Evolutionary conservation across 106 monocot species (phyloP).

Genomic region (Acorus gramineus): DNA sequence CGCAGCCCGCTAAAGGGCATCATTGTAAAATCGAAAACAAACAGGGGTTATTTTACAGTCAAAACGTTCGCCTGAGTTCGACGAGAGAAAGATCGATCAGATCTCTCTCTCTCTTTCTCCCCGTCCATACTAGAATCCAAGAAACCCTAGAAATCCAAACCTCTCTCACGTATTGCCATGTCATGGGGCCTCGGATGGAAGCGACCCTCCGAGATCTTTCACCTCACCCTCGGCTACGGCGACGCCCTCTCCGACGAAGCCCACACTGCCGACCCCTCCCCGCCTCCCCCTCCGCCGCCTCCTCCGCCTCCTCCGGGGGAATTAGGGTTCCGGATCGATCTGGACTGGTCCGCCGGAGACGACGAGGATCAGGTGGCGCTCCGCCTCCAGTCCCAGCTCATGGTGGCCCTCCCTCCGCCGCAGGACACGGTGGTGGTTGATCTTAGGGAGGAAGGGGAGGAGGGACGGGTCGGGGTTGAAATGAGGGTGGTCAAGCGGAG

Average conservation of each 20-base stretch:
- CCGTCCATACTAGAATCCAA: no score
- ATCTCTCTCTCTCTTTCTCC: no score
- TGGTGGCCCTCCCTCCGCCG: constrained; percentile 74
- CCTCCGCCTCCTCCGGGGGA: constrained; percentile 9
- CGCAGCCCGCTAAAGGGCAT: no score
- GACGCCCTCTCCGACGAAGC: constrained; percentile 14
- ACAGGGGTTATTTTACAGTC: no score
- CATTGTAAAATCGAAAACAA: no score
- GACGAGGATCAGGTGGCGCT: constrained; percentile 96
- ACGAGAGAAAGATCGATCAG: no score
- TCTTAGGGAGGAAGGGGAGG: constrained; percentile 20
- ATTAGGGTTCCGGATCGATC: constrained; percentile 70
- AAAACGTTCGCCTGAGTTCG: no score
- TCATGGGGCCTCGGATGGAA: constrained; percentile 99
- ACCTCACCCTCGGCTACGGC: constrained; percentile 75
- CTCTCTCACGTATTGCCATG: constrained; percentile 20
- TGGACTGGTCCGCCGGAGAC: constrained; percentile 88
- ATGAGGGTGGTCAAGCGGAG: constrained; percentile 69
- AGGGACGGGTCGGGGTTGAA: constrained; percentile 28
- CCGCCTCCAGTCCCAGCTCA: constrained; percentile 90
- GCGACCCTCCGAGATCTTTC: constrained; percentile 82
- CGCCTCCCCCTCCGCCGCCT: constrained; percentile 2
- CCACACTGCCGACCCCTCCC: neutral
- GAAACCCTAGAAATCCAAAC: no score
- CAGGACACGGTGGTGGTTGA: constrained; percentile 66